A percentile compares a stretch with the other conserved stretches of the same genome.
Conservation (phyloP, 2,329 filamentous ascomycete genomes). For the Clarireedia monteithiana region DNA sequence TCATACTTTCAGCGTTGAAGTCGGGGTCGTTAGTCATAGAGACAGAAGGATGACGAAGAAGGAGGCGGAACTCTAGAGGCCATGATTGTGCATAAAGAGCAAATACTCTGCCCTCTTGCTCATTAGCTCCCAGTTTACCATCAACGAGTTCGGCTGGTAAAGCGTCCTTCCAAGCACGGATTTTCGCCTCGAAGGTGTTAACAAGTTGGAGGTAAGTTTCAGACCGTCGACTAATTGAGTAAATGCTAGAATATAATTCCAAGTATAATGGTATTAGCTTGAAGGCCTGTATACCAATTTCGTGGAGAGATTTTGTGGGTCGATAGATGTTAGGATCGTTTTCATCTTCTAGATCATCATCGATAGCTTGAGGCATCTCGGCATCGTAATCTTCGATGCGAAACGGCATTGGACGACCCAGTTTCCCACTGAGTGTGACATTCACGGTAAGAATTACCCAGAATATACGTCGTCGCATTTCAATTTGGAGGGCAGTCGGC, state of each 20-base stretch:
- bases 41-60: conserved; percentile 54
- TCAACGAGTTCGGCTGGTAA: conserved; percentile 53
- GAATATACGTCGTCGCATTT: conserved; percentile 72
- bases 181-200: conserved; percentile 55
- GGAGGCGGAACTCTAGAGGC: conserved; percentile 49
- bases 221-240: conserved; percentile 57
- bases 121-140: conserved; percentile 33
- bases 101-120: conserved; percentile 39
- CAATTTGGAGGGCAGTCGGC: conserved; percentile 53
- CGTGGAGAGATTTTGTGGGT: conserved; percentile 55
- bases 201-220: conserved; percentile 57
- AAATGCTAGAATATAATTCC: conserved; percentile 71
- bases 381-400: conserved; percentile 70
- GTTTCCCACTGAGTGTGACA: conserved; percentile 63
- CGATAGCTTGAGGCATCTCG: conserved; percentile 63
- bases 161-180: conserved; percentile 54
- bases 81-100: conserved; percentile 48
- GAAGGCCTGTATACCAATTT: conserved; percentile 57
- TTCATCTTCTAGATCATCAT: conserved; percentile 62
- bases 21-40: conserved; percentile 46
- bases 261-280: conserved; percentile 60
- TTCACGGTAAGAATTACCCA: conserved; percentile 63
- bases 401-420: conserved; percentile 71
- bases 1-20: conserved; percentile 53
- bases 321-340: conserved; percentile 50